Base-by-base conservation (phyloP, 2,329 filamentous ascomycete genomes). In the Tricladium varicosporioides region DNA sequence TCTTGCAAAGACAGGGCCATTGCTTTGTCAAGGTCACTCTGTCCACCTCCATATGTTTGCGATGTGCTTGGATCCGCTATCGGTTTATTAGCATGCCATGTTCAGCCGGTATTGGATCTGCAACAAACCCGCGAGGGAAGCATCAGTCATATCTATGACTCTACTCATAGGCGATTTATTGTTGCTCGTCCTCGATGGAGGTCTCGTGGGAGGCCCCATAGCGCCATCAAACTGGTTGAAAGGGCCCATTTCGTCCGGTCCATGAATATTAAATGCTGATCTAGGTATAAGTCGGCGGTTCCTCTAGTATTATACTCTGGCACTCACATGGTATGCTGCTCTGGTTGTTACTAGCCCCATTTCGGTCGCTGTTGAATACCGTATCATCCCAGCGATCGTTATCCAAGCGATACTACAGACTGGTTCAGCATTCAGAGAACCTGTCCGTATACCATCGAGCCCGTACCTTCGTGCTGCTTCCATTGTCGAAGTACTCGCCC, bases 181-280 rank as follows among this genome's bases (percentile, higher is more conserved):
- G 52, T 80, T 81, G 51, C 67, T 69, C 46, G 79, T 75, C 69
- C 83, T 75, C 18, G 84, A 87, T 1, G 84, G 84, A n/a, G 84
- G 84, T 55, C 84, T 77, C 15, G 84, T 85, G 14, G 62, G 63
- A 14, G 67, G 15, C 9, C 49, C 49, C 16, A 27, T 27, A 27
- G 40, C 65, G 46, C 61, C 62, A 42, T 61, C 78, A 27, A 73
- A 74, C 8, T 72, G 71, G 36, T 72, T 73, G 56, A 77, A 77
- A 47, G 71, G 69, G 40, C 74, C 74, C 11, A 69, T 67, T 56
- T 78, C 75, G 63, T 79, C 78, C 45, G 79, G 72, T 7, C 78
- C 75, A 59, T 85, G 80, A 58, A 86, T 78, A 61, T 80, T 78
- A 66, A 85, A 86, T 14, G 80, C 80, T 79, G 63, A 58, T 58